Evolutionary conservation across 495 filamentous ascomycete species (phyloP).

Genomic region (Xylaria palmicola): DNA sequence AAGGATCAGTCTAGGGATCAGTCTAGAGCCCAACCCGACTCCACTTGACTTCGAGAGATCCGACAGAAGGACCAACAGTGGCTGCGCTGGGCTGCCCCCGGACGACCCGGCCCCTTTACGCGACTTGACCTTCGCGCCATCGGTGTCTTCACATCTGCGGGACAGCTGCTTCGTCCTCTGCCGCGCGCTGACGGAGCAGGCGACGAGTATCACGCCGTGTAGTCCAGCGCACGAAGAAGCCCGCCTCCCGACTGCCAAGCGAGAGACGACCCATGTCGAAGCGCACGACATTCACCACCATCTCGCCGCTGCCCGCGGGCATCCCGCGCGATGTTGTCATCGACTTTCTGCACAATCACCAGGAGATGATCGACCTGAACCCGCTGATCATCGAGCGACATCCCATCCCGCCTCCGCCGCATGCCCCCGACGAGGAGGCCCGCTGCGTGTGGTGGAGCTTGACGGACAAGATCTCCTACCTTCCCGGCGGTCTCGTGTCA

Average conservation of each 20-base stretch:
- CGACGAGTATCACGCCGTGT: not conserved
- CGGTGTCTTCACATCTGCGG: not conserved
- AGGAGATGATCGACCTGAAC: slow-evolving; percentile 78
- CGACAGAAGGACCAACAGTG: not conserved
- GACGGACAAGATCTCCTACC: slow-evolving; percentile 68
- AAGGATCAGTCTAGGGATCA: not conserved
- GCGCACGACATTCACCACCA: slow-evolving; percentile 61
- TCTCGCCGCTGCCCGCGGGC: slow-evolving; percentile 68
- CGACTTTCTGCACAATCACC: slow-evolving; percentile 67
- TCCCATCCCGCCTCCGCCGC: slow-evolving; percentile 58
- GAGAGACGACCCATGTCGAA: slow-evolving; percentile 45
- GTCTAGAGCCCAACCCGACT: too few species aligned
- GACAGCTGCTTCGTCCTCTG: not conserved
- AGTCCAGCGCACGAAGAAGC: not conserved
- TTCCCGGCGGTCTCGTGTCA: slow-evolving; percentile 63
- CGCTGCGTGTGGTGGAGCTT: slow-evolving; percentile 70
- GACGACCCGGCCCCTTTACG: not conserved
- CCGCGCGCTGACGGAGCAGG: too few species aligned
- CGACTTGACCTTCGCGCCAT: not conserved
- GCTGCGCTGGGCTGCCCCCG: not conserved
- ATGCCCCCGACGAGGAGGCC: slow-evolving; percentile 64
- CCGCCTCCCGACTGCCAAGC: not conserved
- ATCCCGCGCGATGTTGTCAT: slow-evolving; percentile 66
- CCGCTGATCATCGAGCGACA: slow-evolving; percentile 71
- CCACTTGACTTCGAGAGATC: not conserved